phyloP scores from a whole-genome alignment of 257 asterid species.

The Datura wrightii region DNA sequence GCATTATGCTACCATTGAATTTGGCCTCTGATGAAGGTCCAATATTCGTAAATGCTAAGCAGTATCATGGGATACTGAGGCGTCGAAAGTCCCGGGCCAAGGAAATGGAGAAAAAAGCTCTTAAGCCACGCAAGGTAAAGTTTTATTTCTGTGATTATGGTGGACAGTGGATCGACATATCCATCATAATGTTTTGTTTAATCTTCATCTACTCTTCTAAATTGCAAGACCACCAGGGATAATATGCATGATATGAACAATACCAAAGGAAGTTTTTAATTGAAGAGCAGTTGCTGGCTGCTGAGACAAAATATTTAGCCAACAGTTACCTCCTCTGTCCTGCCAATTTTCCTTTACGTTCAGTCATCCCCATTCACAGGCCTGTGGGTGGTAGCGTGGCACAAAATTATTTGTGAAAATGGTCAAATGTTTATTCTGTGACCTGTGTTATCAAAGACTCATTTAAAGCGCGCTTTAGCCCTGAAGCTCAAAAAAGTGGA shows the following conservation, averaged over 20 bases:
- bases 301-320: not conserved
- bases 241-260: not conserved
- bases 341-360: not conserved
- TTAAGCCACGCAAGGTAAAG: conserved; percentile 63
- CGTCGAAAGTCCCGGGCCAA: conserved; percentile 79
- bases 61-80: conserved; percentile 76
- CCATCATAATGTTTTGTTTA: not conserved
- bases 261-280: not conserved
- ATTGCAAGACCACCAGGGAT: not conserved
- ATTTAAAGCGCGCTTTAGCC: no score
- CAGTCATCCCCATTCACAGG: no score
- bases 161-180: not conserved
- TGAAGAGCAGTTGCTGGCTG: not conserved
- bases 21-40: conserved; percentile 59
- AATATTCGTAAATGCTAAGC: conserved; percentile 80
- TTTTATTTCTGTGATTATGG: not conserved
- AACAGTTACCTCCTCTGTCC: not conserved
- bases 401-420: not conserved
- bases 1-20: conserved; percentile 74
- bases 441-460: no score
- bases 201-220: not conserved
- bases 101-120: conserved; percentile 51
- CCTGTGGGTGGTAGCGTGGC: not conserved
- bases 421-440: not conserved
- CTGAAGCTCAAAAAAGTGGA: no score